These are phyloP conservation scores for Lipomyces mesembrius DNA, from an alignment of 805 yeast species.

Conservation along the genomic window DNA sequence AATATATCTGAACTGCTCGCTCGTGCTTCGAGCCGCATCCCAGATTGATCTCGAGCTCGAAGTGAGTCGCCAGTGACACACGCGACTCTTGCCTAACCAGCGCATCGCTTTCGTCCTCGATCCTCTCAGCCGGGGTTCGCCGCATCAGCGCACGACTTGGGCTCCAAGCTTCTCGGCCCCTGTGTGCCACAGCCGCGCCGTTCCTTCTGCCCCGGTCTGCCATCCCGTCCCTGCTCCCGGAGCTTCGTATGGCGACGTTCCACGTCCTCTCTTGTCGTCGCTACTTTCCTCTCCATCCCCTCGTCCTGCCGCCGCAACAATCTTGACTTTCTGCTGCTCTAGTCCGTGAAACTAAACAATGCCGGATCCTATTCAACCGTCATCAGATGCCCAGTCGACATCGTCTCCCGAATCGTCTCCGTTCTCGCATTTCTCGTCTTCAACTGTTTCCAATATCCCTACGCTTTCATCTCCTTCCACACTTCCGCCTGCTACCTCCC, in stretches of 20 bases:
- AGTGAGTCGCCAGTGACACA: neutral
- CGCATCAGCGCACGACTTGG: neutral
- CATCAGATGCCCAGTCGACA: neutral
- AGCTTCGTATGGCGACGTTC: neutral
- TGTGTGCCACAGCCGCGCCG: neutral
- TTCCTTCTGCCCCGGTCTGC: neutral
- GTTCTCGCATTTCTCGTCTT: slow-evolving; percentile 1
- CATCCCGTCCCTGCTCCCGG: neutral
- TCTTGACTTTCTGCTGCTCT: neutral
- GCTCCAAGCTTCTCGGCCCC: neutral
- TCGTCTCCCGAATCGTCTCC: slow-evolving; percentile 5
- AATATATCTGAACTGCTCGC: neutral
- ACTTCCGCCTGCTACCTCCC: slow-evolving; percentile 10
- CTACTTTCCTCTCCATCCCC: neutral
- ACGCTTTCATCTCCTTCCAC: neutral
- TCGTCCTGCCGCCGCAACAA: neutral
- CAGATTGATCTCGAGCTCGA: neutral
- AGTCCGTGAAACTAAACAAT: neutral
- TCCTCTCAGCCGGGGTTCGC: neutral
- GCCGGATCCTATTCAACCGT: neutral
- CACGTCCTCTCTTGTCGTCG: neutral
- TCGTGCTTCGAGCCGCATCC: neutral
- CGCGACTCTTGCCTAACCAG: neutral
- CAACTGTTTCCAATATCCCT: slow-evolving; percentile 1
- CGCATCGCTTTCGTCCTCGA: neutral